Percentiles rank a stretch among this genome's conserved stretches.
These are phyloP conservation scores for Raddia distichophylla DNA, from an alignment of 176 grass and related monocot genomes.

Conservation along the genomic window DNA sequence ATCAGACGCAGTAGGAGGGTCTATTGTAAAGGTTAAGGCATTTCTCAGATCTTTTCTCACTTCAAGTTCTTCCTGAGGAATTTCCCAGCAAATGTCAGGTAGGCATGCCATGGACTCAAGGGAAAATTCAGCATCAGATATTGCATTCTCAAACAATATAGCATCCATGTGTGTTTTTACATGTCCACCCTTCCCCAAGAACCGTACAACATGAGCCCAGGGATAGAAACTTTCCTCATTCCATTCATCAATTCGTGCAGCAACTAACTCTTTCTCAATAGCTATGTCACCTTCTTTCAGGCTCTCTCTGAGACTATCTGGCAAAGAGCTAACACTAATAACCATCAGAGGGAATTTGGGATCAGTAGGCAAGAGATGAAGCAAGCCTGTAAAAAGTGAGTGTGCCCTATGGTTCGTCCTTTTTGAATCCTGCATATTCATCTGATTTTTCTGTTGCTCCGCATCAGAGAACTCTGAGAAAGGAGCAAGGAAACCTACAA, in stretches of 20 bases:
- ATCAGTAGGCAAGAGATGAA: constrained; percentile 71
- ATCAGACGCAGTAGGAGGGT: constrained; percentile 75
- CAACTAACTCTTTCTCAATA: constrained; percentile 71
- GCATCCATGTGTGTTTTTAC: constrained; percentile 87
- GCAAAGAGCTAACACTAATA: constrained; percentile 57
- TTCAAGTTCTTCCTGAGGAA: constrained; percentile 73
- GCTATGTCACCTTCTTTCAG: constrained; percentile 58
- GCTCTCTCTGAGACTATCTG: constrained; percentile 60
- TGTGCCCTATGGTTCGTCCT: constrained; percentile 50
- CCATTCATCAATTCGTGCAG: constrained; percentile 83
- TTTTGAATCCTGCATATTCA: constrained; percentile 36
- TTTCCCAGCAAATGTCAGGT: constrained; percentile 63
- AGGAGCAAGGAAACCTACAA: constrained; percentile 86
- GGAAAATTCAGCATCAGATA: constrained; percentile 59
- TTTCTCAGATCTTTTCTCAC: constrained; percentile 77
- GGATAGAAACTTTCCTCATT: constrained; percentile 74
- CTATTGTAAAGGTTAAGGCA: constrained; percentile 80
- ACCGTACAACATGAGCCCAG: constrained; percentile 55
- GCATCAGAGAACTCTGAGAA: constrained; percentile 50
- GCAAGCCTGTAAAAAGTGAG: constrained; percentile 31
- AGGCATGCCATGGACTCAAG: constrained; percentile 63
- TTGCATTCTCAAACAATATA: constrained; percentile 90
- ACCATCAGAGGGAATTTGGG: constrained; percentile 83
- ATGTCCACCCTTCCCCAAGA: constrained; percentile 73
- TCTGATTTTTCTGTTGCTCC: constrained; percentile 53